Evolutionary conservation across 108 stramenopile genomes (phyloP).

Genomic region (Fragilariopsis cylindrus): DNA sequence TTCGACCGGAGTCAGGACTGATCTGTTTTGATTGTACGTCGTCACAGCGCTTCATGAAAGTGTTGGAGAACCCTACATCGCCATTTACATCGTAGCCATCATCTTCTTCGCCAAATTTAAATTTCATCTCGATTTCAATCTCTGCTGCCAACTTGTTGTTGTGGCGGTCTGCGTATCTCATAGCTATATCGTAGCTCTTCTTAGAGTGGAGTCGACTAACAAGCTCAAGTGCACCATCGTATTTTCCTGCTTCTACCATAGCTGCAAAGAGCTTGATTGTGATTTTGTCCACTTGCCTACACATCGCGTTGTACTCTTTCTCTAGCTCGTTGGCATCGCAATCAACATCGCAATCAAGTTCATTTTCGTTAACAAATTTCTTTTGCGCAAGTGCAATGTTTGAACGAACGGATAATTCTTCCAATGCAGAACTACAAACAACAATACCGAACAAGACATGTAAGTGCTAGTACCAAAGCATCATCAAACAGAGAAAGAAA

Average conservation of each 20-base stretch:
- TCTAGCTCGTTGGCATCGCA: slow-evolving; percentile 53
- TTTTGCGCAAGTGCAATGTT: slow-evolving; percentile 72
- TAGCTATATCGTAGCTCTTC: slow-evolving; percentile 74
- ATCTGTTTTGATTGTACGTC: slow-evolving; percentile 10
- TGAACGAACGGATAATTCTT: slow-evolving; percentile 73
- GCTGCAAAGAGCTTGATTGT: slow-evolving; percentile 68
- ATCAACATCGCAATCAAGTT: slow-evolving; percentile 37
- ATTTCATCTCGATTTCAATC: slow-evolving; percentile 57
- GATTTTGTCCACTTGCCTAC: slow-evolving; percentile 79
- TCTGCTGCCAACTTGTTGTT: slow-evolving; percentile 59
- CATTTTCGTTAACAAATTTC: slow-evolving; percentile 42
- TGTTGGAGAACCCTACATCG: neutral
- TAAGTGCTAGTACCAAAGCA: neutral
- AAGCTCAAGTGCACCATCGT: slow-evolving; percentile 72
- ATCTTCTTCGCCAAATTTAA: slow-evolving; percentile 47
- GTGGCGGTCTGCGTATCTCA: slow-evolving; percentile 56
- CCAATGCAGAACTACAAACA: slow-evolving; percentile 45
- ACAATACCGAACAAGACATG: neutral
- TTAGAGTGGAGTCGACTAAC: slow-evolving; percentile 70
- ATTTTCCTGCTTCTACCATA: slow-evolving; percentile 59
- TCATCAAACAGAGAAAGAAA: slow-evolving; percentile 7
- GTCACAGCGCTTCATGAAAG: neutral
- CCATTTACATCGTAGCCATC: slow-evolving; percentile 25
- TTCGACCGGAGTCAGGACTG: slow-evolving; percentile 7
- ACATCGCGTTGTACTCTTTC: slow-evolving; percentile 56